Percentiles rank a stretch among this genome's conserved stretches.
Evolutionary conservation across 2,329 filamentous ascomycete genomes (phyloP).

Genomic region (Gaeumannomyces sp.): DNA sequence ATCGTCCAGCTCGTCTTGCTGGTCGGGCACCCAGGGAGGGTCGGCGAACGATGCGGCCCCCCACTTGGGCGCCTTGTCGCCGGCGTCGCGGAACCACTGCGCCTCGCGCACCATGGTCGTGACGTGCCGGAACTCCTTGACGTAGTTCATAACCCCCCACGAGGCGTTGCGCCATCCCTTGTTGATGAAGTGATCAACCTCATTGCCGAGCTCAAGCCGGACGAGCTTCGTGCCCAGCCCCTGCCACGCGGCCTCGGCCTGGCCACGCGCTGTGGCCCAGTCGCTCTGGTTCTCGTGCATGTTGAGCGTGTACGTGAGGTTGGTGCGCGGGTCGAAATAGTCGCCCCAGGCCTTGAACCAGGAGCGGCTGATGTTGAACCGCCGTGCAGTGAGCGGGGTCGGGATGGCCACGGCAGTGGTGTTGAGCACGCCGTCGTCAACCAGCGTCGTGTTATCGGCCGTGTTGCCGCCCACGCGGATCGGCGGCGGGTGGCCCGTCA

Average conservation of each 20-base stretch:
- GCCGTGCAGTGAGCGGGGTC: constrained; percentile 13
- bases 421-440: constrained; percentile 6
- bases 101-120: constrained; percentile 24
- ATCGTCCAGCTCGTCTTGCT: constrained; percentile 29
- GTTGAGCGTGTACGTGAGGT: constrained; percentile 17
- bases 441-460: constrained; percentile 2
- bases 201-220: constrained; percentile 29
- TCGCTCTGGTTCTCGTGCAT: constrained; percentile 12
- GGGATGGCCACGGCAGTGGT: constrained; percentile 18
- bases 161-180: constrained; percentile 24
- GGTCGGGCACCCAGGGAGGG: constrained; percentile 29
- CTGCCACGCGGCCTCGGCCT: constrained; percentile 24
- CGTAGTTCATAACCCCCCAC: constrained; percentile 17
- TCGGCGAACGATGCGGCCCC: constrained; percentile 29
- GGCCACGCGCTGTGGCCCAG: constrained; percentile 11
- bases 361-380: constrained; percentile 16
- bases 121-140: constrained; percentile 26
- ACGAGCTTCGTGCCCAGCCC: constrained; percentile 20
- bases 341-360: constrained; percentile 10
- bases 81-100: constrained; percentile 23
- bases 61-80: constrained; percentile 21
- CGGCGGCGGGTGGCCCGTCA: constrained; percentile 1
- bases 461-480: constrained; percentile 13
- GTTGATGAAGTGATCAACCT: constrained; percentile 30
- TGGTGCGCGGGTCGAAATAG: constrained; percentile 8